Base-by-base conservation (phyloP, 345 rosid genomes). In the Bretschneidera sinensis region DNA sequence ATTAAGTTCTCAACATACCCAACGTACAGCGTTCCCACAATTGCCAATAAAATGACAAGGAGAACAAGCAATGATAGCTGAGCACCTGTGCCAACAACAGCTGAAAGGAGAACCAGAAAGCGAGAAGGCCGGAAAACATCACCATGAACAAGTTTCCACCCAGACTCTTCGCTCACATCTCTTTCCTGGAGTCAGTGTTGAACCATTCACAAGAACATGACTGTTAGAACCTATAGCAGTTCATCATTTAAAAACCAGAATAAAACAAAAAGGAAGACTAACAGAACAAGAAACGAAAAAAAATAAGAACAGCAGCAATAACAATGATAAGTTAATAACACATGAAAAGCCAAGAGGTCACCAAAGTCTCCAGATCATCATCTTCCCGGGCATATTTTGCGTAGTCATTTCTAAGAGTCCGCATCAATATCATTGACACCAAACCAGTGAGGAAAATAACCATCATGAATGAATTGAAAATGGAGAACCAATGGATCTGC, bases 401-500 rank as follows among this genome's bases (percentile, higher is more conserved):
- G 68, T 91, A 91, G 73, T 91, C 97, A 74, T 91, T 91, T 73
- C 97, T 77, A 35, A 91, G 89, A 60, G 97, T 91, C 69, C 97
- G 81, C 97, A 91, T 91, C 78, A 91, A 73, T 76, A 91, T 91
- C 97, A 91, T 88, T 34, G 97, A 91, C 66, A 91, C 97, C 87
- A 91, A 74, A 68, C 97, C 97, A 64, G 97, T 88, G 70, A 91
- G 89, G 73, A 91, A 88, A 75, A 91, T 91, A 71, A 91, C 97
- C 97, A 91, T 88, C 97, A 91, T 91, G 80, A 88, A 91, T 22
- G 97, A 91, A 76, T 91, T 91, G 79, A 91, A 91, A 72, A 91
- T 88, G 59, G 97, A 91, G 77, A 91, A 88, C 97, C 97, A 91
- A 62, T 91, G 97, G 71, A 91, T 88, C 97, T 91, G 91, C 75